Base-by-base conservation (phyloP, 805 yeast species). In the Suhomyces prunicola region DNA sequence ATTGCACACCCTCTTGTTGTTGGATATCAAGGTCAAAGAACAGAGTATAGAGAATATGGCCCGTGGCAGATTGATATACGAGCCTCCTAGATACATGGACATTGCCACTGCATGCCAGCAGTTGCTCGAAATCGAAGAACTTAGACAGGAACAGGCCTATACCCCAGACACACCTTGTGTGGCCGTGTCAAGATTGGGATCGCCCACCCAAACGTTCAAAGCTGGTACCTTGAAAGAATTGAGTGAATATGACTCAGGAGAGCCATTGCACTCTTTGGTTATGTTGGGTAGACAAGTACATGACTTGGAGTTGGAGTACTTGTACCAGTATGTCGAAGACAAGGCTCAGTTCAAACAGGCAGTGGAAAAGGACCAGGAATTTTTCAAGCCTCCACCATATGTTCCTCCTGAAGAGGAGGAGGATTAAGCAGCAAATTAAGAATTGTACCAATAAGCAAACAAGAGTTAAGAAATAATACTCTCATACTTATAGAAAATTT, bases 1-100 rank as follows among this genome's bases (percentile, higher is more conserved):
- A 4, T 77, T 94, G 59, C 99, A 93, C 66, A 94, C 99, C 2
- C 77, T 93, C 53, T 81, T 93, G 39, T 77, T 93, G 54, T 76
- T 93, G 47, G 99, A 93, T 67, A 93, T 93, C 69, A 93, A 93
- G 69, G 99, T 93, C 45, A 94, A 94, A 70, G 99, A 93, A 69
- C 99, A 94, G 71, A 90, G 96, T 66, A 81, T 91, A 56, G 96
- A 92, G 65, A 93, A 92, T 67, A 83, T 93, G 85, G 96, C 96
- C 46, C 82, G 96, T 55, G 98, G 98, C 2, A 82, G 94, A 69
- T 74, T 87, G 47, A 89, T 93, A 36, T 93, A 90, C 67, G 99
- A 93, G 70, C 98, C 98, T 35, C 99, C 99, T 48, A 81, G 99
- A 67, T 93, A 91, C 73, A 93, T 93, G 99, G 82, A 85, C 56